A percentile compares a stretch with the other conserved stretches of the same genome.
Evolutionary conservation across 2,329 filamentous ascomycete species (phyloP).

Genomic region (Diplocarpon mali): DNA sequence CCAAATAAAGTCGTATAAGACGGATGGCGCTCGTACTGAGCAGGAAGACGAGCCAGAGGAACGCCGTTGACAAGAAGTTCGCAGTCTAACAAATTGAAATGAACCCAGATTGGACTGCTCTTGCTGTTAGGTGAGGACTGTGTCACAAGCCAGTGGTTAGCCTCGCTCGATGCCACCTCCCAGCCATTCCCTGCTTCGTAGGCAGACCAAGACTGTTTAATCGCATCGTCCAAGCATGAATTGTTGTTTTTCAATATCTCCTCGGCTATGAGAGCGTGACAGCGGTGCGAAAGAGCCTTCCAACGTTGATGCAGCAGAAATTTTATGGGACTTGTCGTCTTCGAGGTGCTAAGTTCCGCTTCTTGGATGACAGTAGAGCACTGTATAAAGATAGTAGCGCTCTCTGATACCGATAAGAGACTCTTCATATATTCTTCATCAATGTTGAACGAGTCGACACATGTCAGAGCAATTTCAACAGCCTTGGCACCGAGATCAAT

Average conservation of each 20-base stretch:
- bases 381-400: slow-evolving; percentile 29
- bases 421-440: slow-evolving; percentile 25
- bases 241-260: neutral
- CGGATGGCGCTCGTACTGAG: slow-evolving; percentile 29
- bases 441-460: slow-evolving; percentile 34
- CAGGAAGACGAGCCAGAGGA: slow-evolving; percentile 37
- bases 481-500: slow-evolving; percentile 26
- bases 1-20: slow-evolving; percentile 14
- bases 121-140: slow-evolving; percentile 20
- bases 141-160: slow-evolving; percentile 17
- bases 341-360: slow-evolving; percentile 25
- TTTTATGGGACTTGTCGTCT: slow-evolving; percentile 23
- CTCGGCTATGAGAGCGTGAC: neutral
- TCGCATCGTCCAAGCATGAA: slow-evolving; percentile 3
- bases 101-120: slow-evolving; percentile 22
- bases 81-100: slow-evolving; percentile 41
- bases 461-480: slow-evolving; percentile 33
- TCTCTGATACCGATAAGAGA: slow-evolving; percentile 20
- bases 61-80: slow-evolving; percentile 41
- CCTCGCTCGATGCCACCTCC: slow-evolving; percentile 4
- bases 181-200: slow-evolving; percentile 18
- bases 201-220: slow-evolving; percentile 9
- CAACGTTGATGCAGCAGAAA: neutral
- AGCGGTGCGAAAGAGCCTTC: slow-evolving; percentile 14
- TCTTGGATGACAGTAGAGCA: slow-evolving; percentile 31